A percentile compares a stretch with the other conserved stretches of the same genome.
Evolutionary conservation across 495 filamentous ascomycete species (phyloP).

Genomic region (Cladorrhinum samala): DNA sequence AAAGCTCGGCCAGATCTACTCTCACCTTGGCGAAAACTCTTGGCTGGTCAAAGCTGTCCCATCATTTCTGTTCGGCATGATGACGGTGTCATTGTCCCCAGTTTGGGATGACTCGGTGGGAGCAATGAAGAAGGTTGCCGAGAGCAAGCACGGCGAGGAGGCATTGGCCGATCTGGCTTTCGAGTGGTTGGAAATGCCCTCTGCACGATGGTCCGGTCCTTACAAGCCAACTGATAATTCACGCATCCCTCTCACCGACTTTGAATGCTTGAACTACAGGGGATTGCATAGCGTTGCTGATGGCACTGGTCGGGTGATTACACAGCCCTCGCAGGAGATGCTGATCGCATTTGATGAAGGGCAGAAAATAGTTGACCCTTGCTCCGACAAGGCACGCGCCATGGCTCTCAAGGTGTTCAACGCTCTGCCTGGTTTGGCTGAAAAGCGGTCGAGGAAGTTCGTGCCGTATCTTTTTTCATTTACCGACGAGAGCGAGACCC

Average conservation of each 20-base stretch:
- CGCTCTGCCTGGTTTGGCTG: slow-evolving; percentile 65
- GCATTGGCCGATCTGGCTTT: slow-evolving; percentile 68
- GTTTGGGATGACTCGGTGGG: slow-evolving; percentile 78
- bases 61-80: slow-evolving; percentile 79
- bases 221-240: slow-evolving; percentile 19
- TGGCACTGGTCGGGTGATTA: slow-evolving; percentile 32
- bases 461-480: slow-evolving; percentile 83
- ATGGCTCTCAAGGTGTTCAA: slow-evolving; percentile 77
- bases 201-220: slow-evolving; percentile 39
- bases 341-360: slow-evolving; percentile 42
- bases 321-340: slow-evolving; percentile 42
- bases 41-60: slow-evolving; percentile 71
- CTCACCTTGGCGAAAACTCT: slow-evolving; percentile 43
- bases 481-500: slow-evolving; percentile 48
- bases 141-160: slow-evolving; percentile 63
- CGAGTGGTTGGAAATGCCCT: slow-evolving; percentile 64
- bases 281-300: slow-evolving; percentile 46
- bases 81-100: slow-evolving; percentile 74
- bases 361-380: slow-evolving; percentile 36
- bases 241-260: slow-evolving; percentile 49
- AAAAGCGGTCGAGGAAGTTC: slow-evolving; percentile 75
- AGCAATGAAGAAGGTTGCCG: slow-evolving; percentile 67
- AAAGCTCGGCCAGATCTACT: slow-evolving; percentile 60
- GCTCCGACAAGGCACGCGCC: slow-evolving; percentile 48
- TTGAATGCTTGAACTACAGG: slow-evolving; percentile 72